Base-by-base conservation (phyloP, 257 asterid species). In the Osmanthus fragrans region DNA sequence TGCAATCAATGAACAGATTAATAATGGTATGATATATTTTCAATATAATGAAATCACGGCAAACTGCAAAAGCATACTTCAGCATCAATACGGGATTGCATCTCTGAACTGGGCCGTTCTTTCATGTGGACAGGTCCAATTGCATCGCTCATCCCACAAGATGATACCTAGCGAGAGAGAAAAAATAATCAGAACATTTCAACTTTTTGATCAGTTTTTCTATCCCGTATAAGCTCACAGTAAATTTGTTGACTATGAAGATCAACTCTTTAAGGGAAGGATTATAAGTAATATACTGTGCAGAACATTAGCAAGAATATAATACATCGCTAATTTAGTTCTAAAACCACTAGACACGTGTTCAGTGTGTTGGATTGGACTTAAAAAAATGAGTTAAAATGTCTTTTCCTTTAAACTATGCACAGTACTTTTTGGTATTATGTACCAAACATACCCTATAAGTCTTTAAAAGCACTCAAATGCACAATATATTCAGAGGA, bases 101-200 rank as follows among this genome's bases (percentile, higher is more conserved):
- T 87, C 81, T 95, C 98, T 78, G 97, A 89, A 81, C 99, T 92
- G 13, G 99, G 97, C 84, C 94, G 88, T 84, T 93, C 98, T 84
- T 85, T 93, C 40, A 95, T 79, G 82, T 95, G 97, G 85, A 93
- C 90, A 21, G 98, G 99, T 82, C 99, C 99, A 66, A 95, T 91
- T 80, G 85, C 92, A 70, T 93, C 97, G 73, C 97, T 95, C 99
- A 95, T 95, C 81, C 99, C 98, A 88, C 97, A 95, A 60, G 82
- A 42, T 15, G 97, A 87, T 75, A 95, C 97, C 99, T 95, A 39
- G 34, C 66, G 77, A 72, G 37, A 21, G n/a, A n/a, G 2, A 73
- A 63, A 74, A 33, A 69, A 13, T 3, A 67, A 51, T 33, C 37
- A 76, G 7, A 68, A 58, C 58, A 40, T 42, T 70, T 30, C 16